phyloP scores from a whole-genome alignment of 2,329 filamentous ascomycete species.

The Fusarium marasasianum region DNA sequence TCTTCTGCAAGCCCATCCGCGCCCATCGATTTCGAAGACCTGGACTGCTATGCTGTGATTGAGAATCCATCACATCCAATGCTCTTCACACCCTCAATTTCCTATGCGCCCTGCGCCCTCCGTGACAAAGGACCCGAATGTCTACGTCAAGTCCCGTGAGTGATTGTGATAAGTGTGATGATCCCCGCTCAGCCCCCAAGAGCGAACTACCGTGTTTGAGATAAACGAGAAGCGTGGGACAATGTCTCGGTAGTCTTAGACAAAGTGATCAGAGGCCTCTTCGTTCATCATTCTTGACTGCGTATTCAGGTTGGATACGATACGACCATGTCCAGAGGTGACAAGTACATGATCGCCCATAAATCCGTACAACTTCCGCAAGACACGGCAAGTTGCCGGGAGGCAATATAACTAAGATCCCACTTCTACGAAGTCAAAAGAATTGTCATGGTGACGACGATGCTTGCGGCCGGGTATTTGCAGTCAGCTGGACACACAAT shows the following conservation, averaged over 20 bases:
- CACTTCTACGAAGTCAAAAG: background rate
- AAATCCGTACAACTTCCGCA: background rate
- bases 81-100: background rate
- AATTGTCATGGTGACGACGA: background rate
- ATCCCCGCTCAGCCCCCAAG: background rate
- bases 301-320: background rate
- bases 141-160: background rate
- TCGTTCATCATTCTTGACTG: background rate
- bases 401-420: background rate
- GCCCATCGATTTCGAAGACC: background rate
- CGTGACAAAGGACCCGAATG: background rate
- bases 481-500: background rate
- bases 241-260: background rate
- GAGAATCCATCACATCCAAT: background rate
- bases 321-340: background rate
- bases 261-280: background rate
- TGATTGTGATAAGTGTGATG: background rate
- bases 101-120: background rate
- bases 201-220: background rate
- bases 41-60: background rate
- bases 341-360: background rate
- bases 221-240: background rate
- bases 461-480: constrained; percentile 13
- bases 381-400: background rate
- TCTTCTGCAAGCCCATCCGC: background rate